Evolutionary conservation across 345 rosid genomes (phyloP), one percentile per base, ranked within the genome.

Genomic region (Trapa incisa): DNA sequence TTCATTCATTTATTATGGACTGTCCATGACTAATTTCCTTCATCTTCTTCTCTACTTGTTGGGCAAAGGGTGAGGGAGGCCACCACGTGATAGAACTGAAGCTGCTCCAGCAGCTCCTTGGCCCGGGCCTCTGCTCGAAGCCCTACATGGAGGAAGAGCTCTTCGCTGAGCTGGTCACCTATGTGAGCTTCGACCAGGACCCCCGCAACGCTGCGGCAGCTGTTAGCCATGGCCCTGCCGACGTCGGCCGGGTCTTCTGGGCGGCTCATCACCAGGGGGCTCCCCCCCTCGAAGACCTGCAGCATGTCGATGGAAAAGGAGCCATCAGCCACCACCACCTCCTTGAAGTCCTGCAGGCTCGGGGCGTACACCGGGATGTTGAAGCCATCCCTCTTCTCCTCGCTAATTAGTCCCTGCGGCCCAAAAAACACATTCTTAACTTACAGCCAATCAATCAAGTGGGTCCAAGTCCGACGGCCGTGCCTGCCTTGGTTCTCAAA

Each of bases 301-400:
- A 93, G 94, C 80, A 81, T 87, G 85, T 89, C 79, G 64, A 90
- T 80, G 17, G 63, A 8, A 56, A 86, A 90, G 5, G 89, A 87
- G 43, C 97, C 96, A 36, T 89, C 64, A 4, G 94, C 86, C 58
- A 88, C 94, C 17, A 93, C 96, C 17, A 93, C 90, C 56, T 88
- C 90, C 79, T 70, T 88, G 72, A 93, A 88, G 53, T 93, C 98
- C 73, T 87, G 92, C 43, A 85, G 72, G 76, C 92, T 93, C 16
- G 98, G 82, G 9, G 98, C 98, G 71, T 88, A 93, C 52, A 93
- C 96, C 1, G 98, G 98, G 36, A 93, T 87, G 78, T 93, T 93
- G 86, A 93, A 93, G 43, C 60, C 67, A 73, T 93, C 98, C 0
- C 97, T 85, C 74, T 85, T 88, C 73, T 88, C 98, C 0, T 72